These are phyloP conservation scores for Aspergillus novofumigatus DNA, from an alignment of 2,329 filamentous ascomycete genomes.

Conservation along the genomic window DNA sequence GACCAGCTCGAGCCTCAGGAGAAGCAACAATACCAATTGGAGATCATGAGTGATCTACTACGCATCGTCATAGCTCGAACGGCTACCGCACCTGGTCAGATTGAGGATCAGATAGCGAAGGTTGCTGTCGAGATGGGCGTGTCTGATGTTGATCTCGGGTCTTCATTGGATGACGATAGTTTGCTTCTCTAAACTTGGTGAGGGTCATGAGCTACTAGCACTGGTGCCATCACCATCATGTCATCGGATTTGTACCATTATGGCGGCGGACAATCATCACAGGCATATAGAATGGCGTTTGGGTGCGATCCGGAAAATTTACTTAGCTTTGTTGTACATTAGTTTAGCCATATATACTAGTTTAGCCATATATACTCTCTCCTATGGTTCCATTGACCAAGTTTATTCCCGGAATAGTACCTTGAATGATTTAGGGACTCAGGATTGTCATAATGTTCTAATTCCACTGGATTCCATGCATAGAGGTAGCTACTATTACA, in stretches of 20 bases:
- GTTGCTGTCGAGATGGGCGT: constrained; percentile 38
- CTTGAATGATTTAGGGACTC: not conserved
- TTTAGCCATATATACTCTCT: not conserved
- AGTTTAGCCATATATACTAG: not conserved
- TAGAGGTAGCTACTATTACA: not conserved
- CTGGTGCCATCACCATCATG: no score
- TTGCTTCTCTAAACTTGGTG: constrained; percentile 16
- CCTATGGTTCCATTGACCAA: not conserved
- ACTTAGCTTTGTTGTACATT: not conserved
- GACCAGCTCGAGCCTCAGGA: constrained; percentile 36
- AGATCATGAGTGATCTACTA: constrained; percentile 39
- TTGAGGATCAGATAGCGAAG: constrained; percentile 30
- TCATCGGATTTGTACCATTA: not conserved
- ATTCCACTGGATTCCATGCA: not conserved
- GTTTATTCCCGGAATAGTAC: not conserved
- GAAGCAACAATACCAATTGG: constrained; percentile 38
- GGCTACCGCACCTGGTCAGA: constrained; percentile 20
- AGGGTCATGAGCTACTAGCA: no score
- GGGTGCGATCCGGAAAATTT: not conserved
- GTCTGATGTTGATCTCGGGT: constrained; percentile 28
- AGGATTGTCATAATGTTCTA: not conserved
- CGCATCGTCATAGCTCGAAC: constrained; percentile 38
- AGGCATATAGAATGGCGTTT: not conserved
- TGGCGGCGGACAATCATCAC: not conserved
- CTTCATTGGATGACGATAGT: constrained; percentile 24